Evolutionary conservation across 805 yeast genomes (phyloP).

Genomic region (Nakazawaea wyomingensis): DNA sequence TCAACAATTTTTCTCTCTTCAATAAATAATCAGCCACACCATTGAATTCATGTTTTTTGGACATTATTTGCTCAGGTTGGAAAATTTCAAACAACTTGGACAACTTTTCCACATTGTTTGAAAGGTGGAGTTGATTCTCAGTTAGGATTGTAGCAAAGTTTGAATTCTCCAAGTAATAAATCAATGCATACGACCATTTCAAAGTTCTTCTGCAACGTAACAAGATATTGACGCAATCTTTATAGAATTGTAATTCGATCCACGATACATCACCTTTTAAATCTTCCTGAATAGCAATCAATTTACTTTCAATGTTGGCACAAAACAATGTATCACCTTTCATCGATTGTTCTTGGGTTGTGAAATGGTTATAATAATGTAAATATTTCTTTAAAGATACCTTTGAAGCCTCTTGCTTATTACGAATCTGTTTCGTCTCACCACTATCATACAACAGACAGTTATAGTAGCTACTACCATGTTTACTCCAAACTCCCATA

Average conservation of each 20-base stretch:
- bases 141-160: conserved; percentile 62
- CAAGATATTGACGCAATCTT: conserved; percentile 63
- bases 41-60: conserved; percentile 19
- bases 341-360: conserved; percentile 72
- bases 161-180: conserved; percentile 51
- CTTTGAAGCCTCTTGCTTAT: conserved; percentile 37
- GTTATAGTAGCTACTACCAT: conserved; percentile 57
- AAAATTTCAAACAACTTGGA: conserved; percentile 30
- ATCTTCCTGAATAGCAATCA: conserved; percentile 59
- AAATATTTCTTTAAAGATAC: conserved; percentile 58
- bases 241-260: conserved; percentile 82
- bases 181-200: conserved; percentile 88
- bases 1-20: conserved; percentile 11
- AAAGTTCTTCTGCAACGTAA: conserved; percentile 67
- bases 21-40: conserved; percentile 8
- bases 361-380: conserved; percentile 69
- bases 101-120: conserved; percentile 22
- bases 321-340: conserved; percentile 64
- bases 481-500: conserved; percentile 66
- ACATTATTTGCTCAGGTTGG: conserved; percentile 22
- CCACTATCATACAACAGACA: conserved; percentile 57
- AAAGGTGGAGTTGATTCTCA: conserved; percentile 42
- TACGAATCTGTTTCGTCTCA: conserved; percentile 32
- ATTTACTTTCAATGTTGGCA: conserved; percentile 55
- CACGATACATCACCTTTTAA: conserved; percentile 55